Conservation (phyloP, 2,329 filamentous ascomycete genomes). For the Aspergillus texensis region DNA sequence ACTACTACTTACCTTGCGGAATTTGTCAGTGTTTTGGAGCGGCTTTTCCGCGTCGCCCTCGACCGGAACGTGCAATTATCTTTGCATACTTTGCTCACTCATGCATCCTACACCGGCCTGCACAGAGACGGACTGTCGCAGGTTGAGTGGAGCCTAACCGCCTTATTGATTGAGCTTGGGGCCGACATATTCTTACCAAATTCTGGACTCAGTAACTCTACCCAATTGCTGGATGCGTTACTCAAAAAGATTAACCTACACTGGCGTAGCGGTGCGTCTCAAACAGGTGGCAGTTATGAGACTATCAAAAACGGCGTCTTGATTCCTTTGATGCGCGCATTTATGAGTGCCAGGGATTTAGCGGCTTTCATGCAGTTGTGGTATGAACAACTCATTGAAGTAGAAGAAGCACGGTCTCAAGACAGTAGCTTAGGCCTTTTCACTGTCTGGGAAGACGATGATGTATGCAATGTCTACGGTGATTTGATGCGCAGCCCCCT, state of each 20-base stretch:
- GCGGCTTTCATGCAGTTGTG: conserved; percentile 44
- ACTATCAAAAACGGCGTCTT: conserved; percentile 42
- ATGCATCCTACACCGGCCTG: conserved; percentile 45
- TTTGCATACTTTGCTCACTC: conserved; percentile 43
- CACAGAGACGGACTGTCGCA: conserved; percentile 34
- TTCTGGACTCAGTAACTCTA: conserved; percentile 42
- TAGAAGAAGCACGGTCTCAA: conserved; percentile 37
- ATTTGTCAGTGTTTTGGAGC: conserved; percentile 39
- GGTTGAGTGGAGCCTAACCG: conserved; percentile 45
- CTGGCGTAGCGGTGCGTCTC: conserved; percentile 29
- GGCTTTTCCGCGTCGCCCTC: conserved; percentile 42
- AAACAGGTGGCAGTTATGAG: conserved; percentile 28
- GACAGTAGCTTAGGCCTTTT: conserved; percentile 27
- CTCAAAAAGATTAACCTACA: conserved; percentile 38
- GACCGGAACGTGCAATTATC: conserved; percentile 43
- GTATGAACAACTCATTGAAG: conserved; percentile 40
- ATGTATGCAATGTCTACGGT: conserved; percentile 41
- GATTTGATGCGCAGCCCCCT: conserved; percentile 37
- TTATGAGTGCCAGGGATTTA: conserved; percentile 44
- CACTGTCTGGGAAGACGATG: conserved; percentile 51
- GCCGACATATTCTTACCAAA: conserved; percentile 49
- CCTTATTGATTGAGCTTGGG: conserved; percentile 45
- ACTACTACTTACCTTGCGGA: conserved; percentile 27
- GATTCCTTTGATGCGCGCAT: conserved; percentile 44
- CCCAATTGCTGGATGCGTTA: conserved; percentile 39